Evolutionary conservation across 2,329 filamentous ascomycete species (phyloP).

Genomic region (Colletotrichum tropicale): DNA sequence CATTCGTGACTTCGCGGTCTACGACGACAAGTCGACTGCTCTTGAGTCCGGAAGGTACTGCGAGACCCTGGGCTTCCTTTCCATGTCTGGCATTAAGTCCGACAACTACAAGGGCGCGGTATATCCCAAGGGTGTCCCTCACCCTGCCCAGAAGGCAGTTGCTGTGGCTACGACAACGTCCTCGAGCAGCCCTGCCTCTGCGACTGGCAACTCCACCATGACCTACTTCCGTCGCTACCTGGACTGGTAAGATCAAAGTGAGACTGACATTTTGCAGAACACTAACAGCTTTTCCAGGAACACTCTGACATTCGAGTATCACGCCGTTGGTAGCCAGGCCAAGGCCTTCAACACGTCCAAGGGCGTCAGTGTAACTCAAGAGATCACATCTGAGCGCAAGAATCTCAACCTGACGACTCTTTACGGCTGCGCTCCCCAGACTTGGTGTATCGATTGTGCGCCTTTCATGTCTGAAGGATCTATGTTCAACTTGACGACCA

Average conservation of each 20-base stretch:
- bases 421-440: slow-evolving; percentile 64
- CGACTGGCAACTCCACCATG: slow-evolving; percentile 35
- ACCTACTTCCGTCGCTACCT: slow-evolving; percentile 66
- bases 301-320: slow-evolving; percentile 58
- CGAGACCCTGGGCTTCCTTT: slow-evolving; percentile 71
- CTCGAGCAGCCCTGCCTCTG: neutral
- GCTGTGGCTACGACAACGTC: neutral
- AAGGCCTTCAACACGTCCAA: slow-evolving; percentile 25
- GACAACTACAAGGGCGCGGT: slow-evolving; percentile 39
- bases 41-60: slow-evolving; percentile 70
- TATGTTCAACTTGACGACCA: neutral
- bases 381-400: slow-evolving; percentile 55
- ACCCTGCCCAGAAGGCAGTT: slow-evolving; percentile 42
- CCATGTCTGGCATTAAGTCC: slow-evolving; percentile 63
- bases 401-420: slow-evolving; percentile 59
- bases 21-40: slow-evolving; percentile 64
- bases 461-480: slow-evolving; percentile 43
- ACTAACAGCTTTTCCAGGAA: neutral
- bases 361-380: slow-evolving; percentile 49
- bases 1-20: slow-evolving; percentile 68
- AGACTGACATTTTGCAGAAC: rapidly evolving
- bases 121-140: slow-evolving; percentile 40
- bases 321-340: slow-evolving; percentile 54
- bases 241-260: slow-evolving; percentile 68
- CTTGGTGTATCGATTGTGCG: slow-evolving; percentile 62